Base-by-base conservation (phyloP, 306 rosid genomes). In the Vachellia collinsii region DNA sequence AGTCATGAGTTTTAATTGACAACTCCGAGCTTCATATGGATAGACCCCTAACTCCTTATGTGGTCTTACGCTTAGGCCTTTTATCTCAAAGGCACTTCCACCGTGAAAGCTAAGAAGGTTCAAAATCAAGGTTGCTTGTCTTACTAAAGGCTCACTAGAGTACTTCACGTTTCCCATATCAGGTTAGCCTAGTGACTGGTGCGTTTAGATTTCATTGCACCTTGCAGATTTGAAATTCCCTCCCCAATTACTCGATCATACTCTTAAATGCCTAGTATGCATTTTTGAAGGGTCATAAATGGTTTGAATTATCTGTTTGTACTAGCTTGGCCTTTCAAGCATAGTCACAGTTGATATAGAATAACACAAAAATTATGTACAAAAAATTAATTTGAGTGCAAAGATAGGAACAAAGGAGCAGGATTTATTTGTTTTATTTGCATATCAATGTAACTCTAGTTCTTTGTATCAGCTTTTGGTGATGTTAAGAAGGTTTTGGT, bases 401-500 rank as follows among this genome's bases (percentile, higher is more conserved):
- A 25, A 23, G 36, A 51, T 7, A 11, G 39, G 36, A 29, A 72
- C 13, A 16, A 36, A 34, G 13, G 20, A 8, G 41, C 38, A 71
- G 36, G 6, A 70, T 23, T 50, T 50, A 17, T n/a, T 36, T 72
- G 16, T 29, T 51, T 22, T 39, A 4, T 39, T n/a, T 41, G 50
- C 51, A 42, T 51, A 36, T 37, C 36, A 19, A 37, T 43, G 14
- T 50, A 22, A 53, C 39, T 53, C 20, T 51, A 10, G 17, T 73
- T 53, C 77, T 51, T 44, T 14, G 22, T 38, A 20, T 38, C 59
- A 38, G 56, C 20, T 38, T 54, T n/a, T 56, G 68, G 22, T 74
- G 78, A n/a, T 74, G 51, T 46, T 12, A 46, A 46, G 59, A 65
- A 50, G 14, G 11, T 63, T 81, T 75, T 48, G 47, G 19, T 79